These are phyloP conservation scores for Penicillium decumbens DNA, from an alignment of 2,329 filamentous ascomycete species.

Conservation along the genomic window DNA sequence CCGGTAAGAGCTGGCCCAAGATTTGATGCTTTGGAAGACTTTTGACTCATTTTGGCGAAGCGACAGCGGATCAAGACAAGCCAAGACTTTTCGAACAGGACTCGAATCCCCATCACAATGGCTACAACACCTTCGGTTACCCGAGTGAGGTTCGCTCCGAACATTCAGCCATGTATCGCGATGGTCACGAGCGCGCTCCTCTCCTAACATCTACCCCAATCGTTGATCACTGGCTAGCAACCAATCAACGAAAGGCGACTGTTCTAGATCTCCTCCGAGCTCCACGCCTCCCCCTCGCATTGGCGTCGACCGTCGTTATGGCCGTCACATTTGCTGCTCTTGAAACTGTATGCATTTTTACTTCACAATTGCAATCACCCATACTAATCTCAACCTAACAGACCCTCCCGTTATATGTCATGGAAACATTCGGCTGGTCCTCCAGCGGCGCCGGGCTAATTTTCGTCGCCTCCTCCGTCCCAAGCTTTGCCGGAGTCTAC, in stretches of 20 bases:
- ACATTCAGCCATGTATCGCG: neutral
- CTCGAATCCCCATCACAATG: neutral
- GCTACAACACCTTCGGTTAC: conserved; percentile 5
- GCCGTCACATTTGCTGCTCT: conserved; percentile 52
- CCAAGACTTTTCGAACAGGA: neutral
- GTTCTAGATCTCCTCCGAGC: conserved; percentile 23
- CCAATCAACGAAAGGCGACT: conserved; percentile 29
- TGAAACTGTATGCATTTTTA: conserved; percentile 38
- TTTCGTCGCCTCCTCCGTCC: conserved; percentile 45
- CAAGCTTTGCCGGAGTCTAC: conserved; percentile 12
- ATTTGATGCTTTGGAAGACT: neutral
- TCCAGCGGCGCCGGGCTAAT: conserved; percentile 55
- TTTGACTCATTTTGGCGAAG: neutral
- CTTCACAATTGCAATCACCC: neutral
- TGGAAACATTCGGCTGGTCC: conserved; percentile 52
- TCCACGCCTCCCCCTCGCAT: conserved; percentile 42
- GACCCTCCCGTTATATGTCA: conserved; percentile 55
- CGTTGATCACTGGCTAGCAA: conserved; percentile 10
- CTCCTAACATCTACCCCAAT: conserved; percentile 14
- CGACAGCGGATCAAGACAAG: neutral
- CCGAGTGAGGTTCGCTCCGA: neutral
- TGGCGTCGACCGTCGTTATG: conserved; percentile 47
- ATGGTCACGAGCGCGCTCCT: conserved; percentile 10
- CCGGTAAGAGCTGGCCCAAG: conserved; percentile 4
- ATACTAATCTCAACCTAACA: conserved; percentile 2